phyloP scores from a whole-genome alignment of 2,329 filamentous ascomycete species.

The Penicillium verrucosum region DNA sequence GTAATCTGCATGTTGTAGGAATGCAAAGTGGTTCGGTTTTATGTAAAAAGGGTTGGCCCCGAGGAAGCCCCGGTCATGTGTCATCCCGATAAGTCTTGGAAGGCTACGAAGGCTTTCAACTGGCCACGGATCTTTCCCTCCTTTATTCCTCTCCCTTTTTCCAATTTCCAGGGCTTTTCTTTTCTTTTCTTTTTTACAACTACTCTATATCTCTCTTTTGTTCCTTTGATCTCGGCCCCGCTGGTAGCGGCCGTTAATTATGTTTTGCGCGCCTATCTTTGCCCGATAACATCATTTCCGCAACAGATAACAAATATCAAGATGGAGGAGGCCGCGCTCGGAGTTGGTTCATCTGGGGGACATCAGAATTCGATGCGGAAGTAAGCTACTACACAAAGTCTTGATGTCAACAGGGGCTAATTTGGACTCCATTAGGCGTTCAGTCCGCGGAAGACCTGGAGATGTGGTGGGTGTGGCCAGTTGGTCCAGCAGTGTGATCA shows the following conservation, averaged over 20 bases:
- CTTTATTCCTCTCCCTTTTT: background rate
- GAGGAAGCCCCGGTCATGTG: conserved; percentile 4
- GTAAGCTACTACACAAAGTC: background rate
- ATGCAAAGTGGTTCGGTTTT: background rate
- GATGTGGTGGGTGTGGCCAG: conserved; percentile 72
- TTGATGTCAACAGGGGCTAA: background rate
- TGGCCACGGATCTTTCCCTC: conserved; percentile 3
- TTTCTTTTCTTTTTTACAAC: conserved; percentile 10
- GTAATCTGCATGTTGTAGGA: background rate
- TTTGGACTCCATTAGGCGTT: conserved; percentile 25
- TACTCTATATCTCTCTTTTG: conserved; percentile 5
- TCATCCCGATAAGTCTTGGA: conserved; percentile 2
- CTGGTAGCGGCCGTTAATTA: conserved; percentile 29
- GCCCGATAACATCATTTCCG: conserved; percentile 13
- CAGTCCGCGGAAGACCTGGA: conserved; percentile 63
- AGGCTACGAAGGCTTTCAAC: background rate
- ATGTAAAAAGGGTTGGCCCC: background rate
- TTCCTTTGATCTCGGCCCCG: conserved; percentile 15
- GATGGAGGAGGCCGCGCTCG: conserved; percentile 35
- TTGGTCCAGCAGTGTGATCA: conserved; percentile 88
- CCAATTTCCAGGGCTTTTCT: conserved; percentile 1
- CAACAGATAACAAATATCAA: conserved; percentile 8
- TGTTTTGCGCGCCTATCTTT: conserved; percentile 19
- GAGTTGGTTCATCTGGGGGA: conserved; percentile 23
- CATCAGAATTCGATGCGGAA: background rate